Base-by-base conservation (phyloP, 176 grass and related monocot genomes). In the Canna indica region DNA sequence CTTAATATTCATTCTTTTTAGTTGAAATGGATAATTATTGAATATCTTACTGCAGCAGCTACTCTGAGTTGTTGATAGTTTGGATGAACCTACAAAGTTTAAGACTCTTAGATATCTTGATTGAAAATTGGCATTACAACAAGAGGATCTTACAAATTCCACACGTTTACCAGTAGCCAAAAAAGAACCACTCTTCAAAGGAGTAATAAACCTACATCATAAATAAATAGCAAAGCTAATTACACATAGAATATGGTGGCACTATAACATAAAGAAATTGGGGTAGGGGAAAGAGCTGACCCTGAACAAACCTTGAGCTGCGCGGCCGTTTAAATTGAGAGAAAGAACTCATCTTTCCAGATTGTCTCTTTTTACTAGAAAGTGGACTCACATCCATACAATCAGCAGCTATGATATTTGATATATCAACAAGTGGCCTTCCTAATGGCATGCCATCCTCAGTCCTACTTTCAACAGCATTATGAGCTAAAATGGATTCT, bases 261-360 rank as follows among this genome's bases (percentile, higher is more conserved):
- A 75, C 28, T 44, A 90, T 63, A 72, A 64, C 7, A 90, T 80
- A 44, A 70, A 74, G 32, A 84, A 64, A 36, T 64, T 32, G 52
- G 28, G 59, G 42, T 83, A 71, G 76, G 74, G 84, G 69, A 46
- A 75, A 47, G 53, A 73, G 70, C 72, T 32, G 36, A 75, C 64
- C 67, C 84, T 68, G 38, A 82, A 87, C 71, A 54, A 72, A 97
- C 93, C 86, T 92, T 71, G 88, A 97, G 68, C 53, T 79, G 45
- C 88, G 88, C 32, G 93, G 93, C 67, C 71, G 81, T 90, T 92
- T 97, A 77, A 92, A 97, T 75, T 79, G 77, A 76, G 93, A 79
- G 78, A 84, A 28, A 71, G 79, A 87, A 80, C 58, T 92, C 79
- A 65, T 85, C 73, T 85, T 90, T 68, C 74, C 70, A 66, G 82